A percentile compares a stretch with the other conserved stretches of the same genome.
These are phyloP conservation scores for Candida easanensis DNA, from an alignment of 805 yeast species.

Conservation along the genomic window DNA sequence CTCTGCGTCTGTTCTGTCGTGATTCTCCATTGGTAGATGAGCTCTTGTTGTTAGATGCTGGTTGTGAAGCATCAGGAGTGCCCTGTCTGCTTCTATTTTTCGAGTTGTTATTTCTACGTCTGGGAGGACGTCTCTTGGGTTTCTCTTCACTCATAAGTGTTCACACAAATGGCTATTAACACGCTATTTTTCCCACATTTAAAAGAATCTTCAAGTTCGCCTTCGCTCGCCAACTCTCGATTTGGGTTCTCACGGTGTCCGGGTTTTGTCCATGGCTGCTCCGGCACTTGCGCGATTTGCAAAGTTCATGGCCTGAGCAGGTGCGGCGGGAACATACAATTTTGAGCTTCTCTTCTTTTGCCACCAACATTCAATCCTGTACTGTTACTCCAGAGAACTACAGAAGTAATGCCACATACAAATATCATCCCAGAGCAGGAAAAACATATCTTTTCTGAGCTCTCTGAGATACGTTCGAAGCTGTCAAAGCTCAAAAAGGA, in stretches of 20 bases:
- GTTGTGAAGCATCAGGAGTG: not conserved
- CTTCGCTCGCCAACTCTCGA: not conserved
- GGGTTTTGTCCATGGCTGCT: not conserved
- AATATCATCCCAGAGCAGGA: constrained; percentile 37
- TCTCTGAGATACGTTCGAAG: constrained; percentile 40
- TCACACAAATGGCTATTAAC: too few species aligned
- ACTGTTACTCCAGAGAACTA: not conserved
- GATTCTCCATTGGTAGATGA: not conserved
- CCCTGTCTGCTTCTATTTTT: not conserved
- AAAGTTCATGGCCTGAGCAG: not conserved
- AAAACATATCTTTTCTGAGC: constrained; percentile 36
- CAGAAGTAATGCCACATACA: constrained; percentile 27
- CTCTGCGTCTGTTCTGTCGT: not conserved
- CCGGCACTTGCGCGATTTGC: not conserved
- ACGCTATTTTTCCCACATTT: too few species aligned
- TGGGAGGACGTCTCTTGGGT: not conserved
- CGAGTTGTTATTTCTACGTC: not conserved
- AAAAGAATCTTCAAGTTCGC: too few species aligned
- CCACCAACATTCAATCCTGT: not conserved
- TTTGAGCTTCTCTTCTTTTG: not conserved
- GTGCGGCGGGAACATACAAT: not conserved
- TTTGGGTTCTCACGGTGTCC: not conserved
- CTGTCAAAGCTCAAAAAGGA: constrained; percentile 56
- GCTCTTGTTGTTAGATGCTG: not conserved
- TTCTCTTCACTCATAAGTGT: not conserved